Conservation (phyloP, 805 yeast species). For the Cyberlindnera americana region DNA sequence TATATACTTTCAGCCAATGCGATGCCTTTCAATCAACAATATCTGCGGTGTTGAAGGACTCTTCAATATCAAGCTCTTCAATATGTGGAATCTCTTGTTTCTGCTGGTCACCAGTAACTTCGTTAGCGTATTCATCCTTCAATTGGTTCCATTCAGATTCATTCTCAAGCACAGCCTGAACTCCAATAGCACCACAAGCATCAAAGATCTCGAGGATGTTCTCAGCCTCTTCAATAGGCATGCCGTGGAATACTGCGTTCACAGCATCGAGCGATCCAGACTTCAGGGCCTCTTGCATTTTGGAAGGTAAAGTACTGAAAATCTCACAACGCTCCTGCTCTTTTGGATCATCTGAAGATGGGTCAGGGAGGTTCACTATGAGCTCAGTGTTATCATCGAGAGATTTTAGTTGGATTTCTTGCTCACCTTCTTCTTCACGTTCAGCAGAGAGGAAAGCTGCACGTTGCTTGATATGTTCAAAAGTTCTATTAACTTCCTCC, state of each 20-base stretch:
- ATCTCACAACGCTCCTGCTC: conserved; percentile 44
- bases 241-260: conserved; percentile 72
- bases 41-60: conserved; percentile 32
- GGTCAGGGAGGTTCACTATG: conserved; percentile 63
- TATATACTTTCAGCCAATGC: too few relatives aligned
- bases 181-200: conserved; percentile 78
- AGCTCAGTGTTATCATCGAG: conserved; percentile 81
- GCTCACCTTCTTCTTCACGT: conserved; percentile 45
- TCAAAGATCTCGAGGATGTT: conserved; percentile 66
- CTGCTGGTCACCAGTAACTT: conserved; percentile 11
- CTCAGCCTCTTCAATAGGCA: conserved; percentile 80
- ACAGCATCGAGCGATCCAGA: conserved; percentile 72
- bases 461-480: conserved; percentile 69
- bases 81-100: conserved; percentile 12
- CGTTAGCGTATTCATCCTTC: conserved; percentile 38
- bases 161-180: conserved; percentile 71
- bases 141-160: conserved; percentile 63
- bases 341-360: conserved; percentile 42
- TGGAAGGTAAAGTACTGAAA: conserved; percentile 54
- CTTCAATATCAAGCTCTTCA: conserved; percentile 20
- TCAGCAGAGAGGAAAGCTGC: conserved; percentile 65
- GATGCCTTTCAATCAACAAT: conserved; percentile 34
- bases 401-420: conserved; percentile 76
- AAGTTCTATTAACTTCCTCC: conserved; percentile 72
- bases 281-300: conserved; percentile 73